These are phyloP conservation scores for Xerocomus nothofagi DNA, from an alignment of 1,284 basidiomycete species.

Conservation along the genomic window DNA sequence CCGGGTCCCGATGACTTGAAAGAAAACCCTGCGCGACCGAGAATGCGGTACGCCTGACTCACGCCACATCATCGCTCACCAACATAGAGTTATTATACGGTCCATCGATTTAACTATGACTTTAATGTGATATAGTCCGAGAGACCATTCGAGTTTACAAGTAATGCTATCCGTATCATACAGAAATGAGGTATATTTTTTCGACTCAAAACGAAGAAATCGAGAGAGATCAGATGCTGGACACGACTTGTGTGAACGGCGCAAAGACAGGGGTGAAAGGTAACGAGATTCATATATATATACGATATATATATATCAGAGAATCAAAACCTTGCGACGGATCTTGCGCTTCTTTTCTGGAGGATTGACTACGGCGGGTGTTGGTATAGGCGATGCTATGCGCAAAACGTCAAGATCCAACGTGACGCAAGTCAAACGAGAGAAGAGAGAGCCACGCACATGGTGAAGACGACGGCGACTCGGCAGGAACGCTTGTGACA, in stretches of 20 bases:
- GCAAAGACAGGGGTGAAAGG: neutral
- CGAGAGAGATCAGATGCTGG: conserved; percentile 3
- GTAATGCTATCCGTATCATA: conserved; percentile 28
- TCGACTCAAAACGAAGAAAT: conserved; percentile 12
- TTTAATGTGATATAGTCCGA: conserved; percentile 13
- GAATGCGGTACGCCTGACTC: neutral
- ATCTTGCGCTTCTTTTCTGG: conserved; percentile 34
- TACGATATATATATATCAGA: conserved; percentile 17
- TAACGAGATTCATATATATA: too few species aligned
- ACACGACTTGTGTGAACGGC: neutral
- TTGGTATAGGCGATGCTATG: conserved; percentile 15
- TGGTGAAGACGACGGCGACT: conserved; percentile 10
- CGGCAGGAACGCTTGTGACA: conserved; percentile 39
- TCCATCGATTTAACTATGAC: conserved; percentile 4
- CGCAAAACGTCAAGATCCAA: conserved; percentile 4
- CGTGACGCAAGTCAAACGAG: neutral
- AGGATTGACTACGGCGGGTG: conserved; percentile 8
- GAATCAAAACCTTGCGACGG: conserved; percentile 32
- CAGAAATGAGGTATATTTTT: conserved; percentile 15
- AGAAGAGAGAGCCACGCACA: conserved; percentile 13
- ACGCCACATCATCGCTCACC: neutral
- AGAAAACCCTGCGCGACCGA: neutral
- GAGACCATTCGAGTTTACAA: conserved; percentile 18
- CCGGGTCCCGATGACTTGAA: neutral
- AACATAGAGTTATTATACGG: conserved; percentile 12